Evolutionary conservation across 257 asterid species (phyloP), one percentile per base, ranked within the genome.

Genomic region (Paulownia fortunei): DNA sequence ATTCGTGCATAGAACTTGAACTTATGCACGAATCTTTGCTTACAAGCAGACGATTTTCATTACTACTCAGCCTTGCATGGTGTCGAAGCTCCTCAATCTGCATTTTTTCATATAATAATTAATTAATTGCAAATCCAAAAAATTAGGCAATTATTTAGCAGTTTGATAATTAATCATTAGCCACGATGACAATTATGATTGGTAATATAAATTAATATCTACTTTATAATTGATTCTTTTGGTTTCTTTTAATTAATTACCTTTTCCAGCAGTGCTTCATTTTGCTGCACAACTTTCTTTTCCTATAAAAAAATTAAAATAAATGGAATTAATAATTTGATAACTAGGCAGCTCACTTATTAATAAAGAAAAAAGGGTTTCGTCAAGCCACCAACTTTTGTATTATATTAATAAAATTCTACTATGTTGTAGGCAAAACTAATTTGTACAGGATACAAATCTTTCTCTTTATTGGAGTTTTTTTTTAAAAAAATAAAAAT

Each of bases 1-100:
- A 69, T 24, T 80, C 84, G 54, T 70, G 82, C 44, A 83, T n/a
- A n/a, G n/a, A n/a, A n/a, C n/a, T 80, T 4, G 88, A 79, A 62
- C 87, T 76, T 6, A 23, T 68, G n/a, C 86, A 84, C n/a, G 80
- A 78, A 16, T 86, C 88, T 61, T 82, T 87, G 85, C 80, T 79
- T 9, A 65, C 75, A 36, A 49, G 52, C 0, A 70, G 8, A 61
- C 61, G 73, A 66, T 73, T 82, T 26, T 82, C 92, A 18, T 59
- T 69, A 32, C 70, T 71, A 16, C 47, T 77, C 6, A 74, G 64
- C 37, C 82, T 86, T 39, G 87, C 84, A 2, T 81, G 82, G 16
- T 77, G 70, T 10, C 85, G 81, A 36, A 92, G 92, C 74, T 89
- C 89, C 76, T 85, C 89, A 66, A 92, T 80, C 97, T 93, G 81